These are phyloP conservation scores for Sparassis latifolia DNA, from an alignment of 1,284 basidiomycete species.

Conservation along the genomic window DNA sequence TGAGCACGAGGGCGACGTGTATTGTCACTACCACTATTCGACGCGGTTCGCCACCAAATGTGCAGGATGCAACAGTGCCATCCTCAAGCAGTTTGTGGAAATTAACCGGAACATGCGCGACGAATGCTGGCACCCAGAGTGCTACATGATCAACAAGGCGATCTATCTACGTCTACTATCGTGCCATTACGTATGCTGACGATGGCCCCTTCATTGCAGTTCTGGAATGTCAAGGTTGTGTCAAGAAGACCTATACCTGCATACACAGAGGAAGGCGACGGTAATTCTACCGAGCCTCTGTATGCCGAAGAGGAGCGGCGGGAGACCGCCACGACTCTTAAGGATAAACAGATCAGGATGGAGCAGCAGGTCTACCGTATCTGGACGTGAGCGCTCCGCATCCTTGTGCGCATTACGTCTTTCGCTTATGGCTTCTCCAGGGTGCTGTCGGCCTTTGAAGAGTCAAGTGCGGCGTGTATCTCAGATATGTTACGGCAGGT, in stretches of 20 bases:
- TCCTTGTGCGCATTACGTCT: constrained; percentile 1
- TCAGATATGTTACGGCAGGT: constrained; percentile 98
- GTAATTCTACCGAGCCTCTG: constrained; percentile 34
- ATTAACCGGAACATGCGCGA: constrained; percentile 97
- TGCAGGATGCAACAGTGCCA: constrained; percentile 96
- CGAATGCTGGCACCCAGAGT: constrained; percentile 99
- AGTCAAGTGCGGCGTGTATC: constrained; percentile 98
- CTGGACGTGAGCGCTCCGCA: constrained; percentile 68
- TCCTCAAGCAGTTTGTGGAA: constrained; percentile 99
- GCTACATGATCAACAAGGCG: constrained; percentile 99
- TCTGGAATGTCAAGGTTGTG: constrained; percentile 98
- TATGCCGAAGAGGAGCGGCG: constrained; percentile 71
- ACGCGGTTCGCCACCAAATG: constrained; percentile 98
- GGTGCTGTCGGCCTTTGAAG: constrained; percentile 95
- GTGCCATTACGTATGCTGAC: neutral
- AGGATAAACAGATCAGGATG: constrained; percentile 91
- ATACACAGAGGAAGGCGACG: constrained; percentile 44
- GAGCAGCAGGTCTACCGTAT: constrained; percentile 98
- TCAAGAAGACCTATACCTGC: constrained; percentile 63
- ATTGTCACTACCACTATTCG: constrained; percentile 97
- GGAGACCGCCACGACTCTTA: constrained; percentile 81
- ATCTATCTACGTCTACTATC: constrained; percentile 14
- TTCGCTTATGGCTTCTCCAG: constrained; percentile 28
- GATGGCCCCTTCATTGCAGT: constrained; percentile 39
- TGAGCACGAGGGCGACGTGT: constrained; percentile 94